phyloP scores from a whole-genome alignment of 2,329 filamentous ascomycete species.

The Colletotrichum horii region DNA sequence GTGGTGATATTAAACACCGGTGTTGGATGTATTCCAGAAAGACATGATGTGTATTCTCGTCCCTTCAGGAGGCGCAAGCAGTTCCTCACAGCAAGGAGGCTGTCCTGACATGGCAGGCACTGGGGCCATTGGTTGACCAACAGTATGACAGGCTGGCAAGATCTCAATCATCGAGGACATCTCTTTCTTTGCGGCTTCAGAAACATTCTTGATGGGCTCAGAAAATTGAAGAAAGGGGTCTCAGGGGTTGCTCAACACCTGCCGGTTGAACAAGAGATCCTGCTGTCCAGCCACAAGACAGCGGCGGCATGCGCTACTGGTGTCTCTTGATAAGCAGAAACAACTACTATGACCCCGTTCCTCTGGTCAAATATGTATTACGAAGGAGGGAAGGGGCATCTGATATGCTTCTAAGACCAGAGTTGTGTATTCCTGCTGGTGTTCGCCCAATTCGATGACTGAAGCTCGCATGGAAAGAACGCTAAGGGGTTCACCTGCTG shows the following conservation, averaged over 20 bases:
- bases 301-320: neutral
- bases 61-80: neutral
- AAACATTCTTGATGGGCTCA: neutral
- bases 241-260: neutral
- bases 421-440: neutral
- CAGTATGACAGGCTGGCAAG: neutral
- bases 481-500: neutral
- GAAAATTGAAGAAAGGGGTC: neutral
- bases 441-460: neutral
- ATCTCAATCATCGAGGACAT: neutral
- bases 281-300: neutral
- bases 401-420: neutral
- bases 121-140: neutral
- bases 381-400: neutral
- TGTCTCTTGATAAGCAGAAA: neutral
- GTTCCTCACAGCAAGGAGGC: neutral
- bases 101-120: neutral
- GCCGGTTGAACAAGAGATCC: neutral
- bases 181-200: neutral
- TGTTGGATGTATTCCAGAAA: neutral
- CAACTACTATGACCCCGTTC: neutral
- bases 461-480: neutral
- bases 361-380: neutral
- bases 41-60: neutral
- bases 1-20: neutral